A percentile compares a stretch with the other conserved stretches of the same genome.
Evolutionary conservation across 169 alveolate species (phyloP).

Genomic region (Eimeria falciformis): DNA sequence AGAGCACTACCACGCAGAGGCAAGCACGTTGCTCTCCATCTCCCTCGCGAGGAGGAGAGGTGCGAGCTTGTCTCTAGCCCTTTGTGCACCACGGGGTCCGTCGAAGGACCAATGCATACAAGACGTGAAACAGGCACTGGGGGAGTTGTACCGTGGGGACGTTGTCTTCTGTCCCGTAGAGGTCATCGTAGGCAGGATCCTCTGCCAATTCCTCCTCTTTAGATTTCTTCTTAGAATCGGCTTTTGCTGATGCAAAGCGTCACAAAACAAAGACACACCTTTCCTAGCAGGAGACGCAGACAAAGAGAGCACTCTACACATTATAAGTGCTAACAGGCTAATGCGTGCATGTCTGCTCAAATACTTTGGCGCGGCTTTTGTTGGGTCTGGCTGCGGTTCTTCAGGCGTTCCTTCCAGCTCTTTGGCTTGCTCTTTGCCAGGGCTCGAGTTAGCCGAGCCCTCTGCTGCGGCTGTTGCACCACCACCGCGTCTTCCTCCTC

Average conservation of each 20-base stretch:
- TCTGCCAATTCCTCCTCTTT: not conserved
- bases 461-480: slow-evolving; percentile 33
- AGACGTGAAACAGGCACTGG: not conserved
- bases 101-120: no score
- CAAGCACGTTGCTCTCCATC: not conserved
- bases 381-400: slow-evolving; percentile 16
- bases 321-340: no score
- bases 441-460: not conserved
- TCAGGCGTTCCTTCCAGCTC: slow-evolving; percentile 12
- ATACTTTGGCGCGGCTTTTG: not conserved
- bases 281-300: not conserved
- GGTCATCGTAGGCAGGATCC: slow-evolving; percentile 16
- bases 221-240: not conserved
- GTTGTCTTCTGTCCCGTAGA: not conserved
- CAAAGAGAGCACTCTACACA: no score
- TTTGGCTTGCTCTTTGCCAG: not conserved
- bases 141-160: not conserved
- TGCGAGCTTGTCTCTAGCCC: no score
- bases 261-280: not conserved
- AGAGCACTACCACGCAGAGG: not conserved
- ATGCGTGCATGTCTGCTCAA: no score
- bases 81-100: no score
- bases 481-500: slow-evolving; percentile 61
- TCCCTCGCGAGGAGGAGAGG: no score
- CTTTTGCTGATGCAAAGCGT: not conserved